Evolutionary conservation across 495 filamentous ascomycete species (phyloP).

Genomic region (Chlorociboria aeruginascens): DNA sequence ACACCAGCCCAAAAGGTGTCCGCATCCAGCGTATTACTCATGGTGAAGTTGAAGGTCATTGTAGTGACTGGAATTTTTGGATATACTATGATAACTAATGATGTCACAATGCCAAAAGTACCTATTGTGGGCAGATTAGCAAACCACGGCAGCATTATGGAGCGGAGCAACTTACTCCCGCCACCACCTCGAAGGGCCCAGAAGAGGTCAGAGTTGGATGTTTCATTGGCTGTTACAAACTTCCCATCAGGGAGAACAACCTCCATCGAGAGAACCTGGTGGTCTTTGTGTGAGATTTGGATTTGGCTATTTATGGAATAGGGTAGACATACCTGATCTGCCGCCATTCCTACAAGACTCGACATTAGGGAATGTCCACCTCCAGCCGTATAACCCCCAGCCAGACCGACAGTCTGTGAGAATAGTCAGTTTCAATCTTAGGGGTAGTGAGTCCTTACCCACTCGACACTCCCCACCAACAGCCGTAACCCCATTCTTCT

Average conservation of each 20-base stretch:
- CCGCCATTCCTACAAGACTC: slow-evolving; percentile 43
- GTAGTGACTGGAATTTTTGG: slow-evolving; percentile 15
- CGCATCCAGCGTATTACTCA: slow-evolving; percentile 1
- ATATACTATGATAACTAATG: slow-evolving; percentile 2
- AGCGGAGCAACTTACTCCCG: not conserved
- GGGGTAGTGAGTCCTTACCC: not conserved
- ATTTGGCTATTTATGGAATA: not conserved
- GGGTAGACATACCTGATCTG: slow-evolving; percentile 32
- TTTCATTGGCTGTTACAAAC: slow-evolving; percentile 3
- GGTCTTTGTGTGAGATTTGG: not conserved
- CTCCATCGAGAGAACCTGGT: slow-evolving; percentile 40
- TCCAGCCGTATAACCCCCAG: slow-evolving; percentile 47
- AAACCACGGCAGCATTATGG: too few relatives aligned
- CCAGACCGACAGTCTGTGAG: slow-evolving; percentile 6
- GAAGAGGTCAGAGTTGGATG: slow-evolving; percentile 12
- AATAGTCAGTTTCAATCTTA: not conserved
- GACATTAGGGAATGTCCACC: slow-evolving; percentile 47
- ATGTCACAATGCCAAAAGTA: slow-evolving; percentile 12
- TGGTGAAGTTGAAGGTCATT: slow-evolving; percentile 7
- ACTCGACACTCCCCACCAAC: slow-evolving; percentile 33
- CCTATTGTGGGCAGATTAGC: slow-evolving; percentile 5
- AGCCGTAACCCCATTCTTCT: slow-evolving; percentile 31
- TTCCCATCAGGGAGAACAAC: slow-evolving; percentile 37
- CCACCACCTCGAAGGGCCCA: slow-evolving; percentile 47
- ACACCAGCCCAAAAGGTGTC: slow-evolving; percentile 9